phyloP scores from a whole-genome alignment of 345 rosid species.

The Pelargonium nanum region DNA sequence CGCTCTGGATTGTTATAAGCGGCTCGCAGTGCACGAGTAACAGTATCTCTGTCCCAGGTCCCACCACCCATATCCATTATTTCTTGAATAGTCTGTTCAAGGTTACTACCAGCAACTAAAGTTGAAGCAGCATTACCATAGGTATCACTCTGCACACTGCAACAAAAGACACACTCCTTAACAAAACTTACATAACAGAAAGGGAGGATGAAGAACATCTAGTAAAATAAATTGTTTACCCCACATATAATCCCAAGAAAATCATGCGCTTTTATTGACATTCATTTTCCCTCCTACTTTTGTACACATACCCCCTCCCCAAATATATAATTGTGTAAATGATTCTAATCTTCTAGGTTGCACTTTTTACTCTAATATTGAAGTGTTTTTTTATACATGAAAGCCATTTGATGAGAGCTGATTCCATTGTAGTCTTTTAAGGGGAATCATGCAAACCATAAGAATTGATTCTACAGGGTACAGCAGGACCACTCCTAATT shows the following conservation, averaged over 20 bases:
- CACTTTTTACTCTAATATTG: too few relatives aligned
- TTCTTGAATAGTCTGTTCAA: slow-evolving; percentile 70
- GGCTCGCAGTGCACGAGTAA: slow-evolving; percentile 86
- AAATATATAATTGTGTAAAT: too few relatives aligned
- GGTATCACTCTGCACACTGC: slow-evolving; percentile 53
- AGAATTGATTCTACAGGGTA: too few relatives aligned
- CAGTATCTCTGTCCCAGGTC: slow-evolving; percentile 90
- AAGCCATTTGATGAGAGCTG: too few relatives aligned
- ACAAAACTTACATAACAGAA: background rate
- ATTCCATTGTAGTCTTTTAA: too few relatives aligned
- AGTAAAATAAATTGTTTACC: background rate
- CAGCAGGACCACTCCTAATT: too few relatives aligned
- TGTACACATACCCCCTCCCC: too few relatives aligned
- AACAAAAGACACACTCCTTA: slow-evolving; percentile 8
- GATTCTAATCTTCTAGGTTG: too few relatives aligned
- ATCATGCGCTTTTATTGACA: too few relatives aligned
- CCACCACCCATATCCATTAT: slow-evolving; percentile 97
- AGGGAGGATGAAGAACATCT: background rate
- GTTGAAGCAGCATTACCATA: slow-evolving; percentile 85
- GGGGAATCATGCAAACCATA: too few relatives aligned
- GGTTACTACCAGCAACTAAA: slow-evolving; percentile 58
- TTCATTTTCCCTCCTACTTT: too few relatives aligned
- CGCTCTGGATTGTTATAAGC: slow-evolving; percentile 98
- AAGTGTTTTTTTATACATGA: too few relatives aligned
- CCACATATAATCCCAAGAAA: background rate